Evolutionary conservation across 768 basidiomycete species (phyloP).

Genomic region (Termitomyces sp.): DNA sequence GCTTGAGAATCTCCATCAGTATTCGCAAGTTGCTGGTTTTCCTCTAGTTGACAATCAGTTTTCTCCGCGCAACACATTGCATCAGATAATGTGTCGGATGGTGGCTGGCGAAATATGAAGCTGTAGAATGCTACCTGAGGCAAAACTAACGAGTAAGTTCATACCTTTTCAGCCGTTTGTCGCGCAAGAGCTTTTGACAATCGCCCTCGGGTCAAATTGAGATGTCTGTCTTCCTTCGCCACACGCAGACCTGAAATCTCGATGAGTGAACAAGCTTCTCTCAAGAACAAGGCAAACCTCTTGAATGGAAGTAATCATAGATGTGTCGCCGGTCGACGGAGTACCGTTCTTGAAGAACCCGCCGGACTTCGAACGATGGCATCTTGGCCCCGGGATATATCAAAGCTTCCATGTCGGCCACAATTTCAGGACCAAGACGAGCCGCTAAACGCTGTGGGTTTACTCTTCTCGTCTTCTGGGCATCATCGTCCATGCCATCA

Average conservation of each 20-base stretch:
- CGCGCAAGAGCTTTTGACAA: constrained; percentile 22
- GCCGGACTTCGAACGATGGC: constrained; percentile 67
- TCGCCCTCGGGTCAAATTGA: constrained; percentile 43
- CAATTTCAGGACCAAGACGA: constrained; percentile 59
- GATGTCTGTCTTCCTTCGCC: constrained; percentile 59
- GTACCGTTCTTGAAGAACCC: constrained; percentile 67
- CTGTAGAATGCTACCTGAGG: neutral
- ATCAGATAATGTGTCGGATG: neutral
- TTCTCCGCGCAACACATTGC: neutral
- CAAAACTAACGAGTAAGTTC: neutral
- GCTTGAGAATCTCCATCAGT: neutral
- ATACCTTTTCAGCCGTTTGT: constrained; percentile 6
- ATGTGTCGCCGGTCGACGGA: constrained; percentile 68
- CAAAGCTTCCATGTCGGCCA: constrained; percentile 67
- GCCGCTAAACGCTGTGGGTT: constrained; percentile 68
- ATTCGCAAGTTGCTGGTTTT: neutral
- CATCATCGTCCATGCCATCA: constrained; percentile 20
- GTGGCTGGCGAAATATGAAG: neutral
- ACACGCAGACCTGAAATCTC: constrained; percentile 52
- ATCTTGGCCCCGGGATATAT: constrained; percentile 71
- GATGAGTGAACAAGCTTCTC: neutral
- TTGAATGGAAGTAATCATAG: constrained; percentile 75
- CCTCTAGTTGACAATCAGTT: neutral
- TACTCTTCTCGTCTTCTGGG: constrained; percentile 46
- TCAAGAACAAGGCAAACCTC: constrained; percentile 28